phyloP scores from a whole-genome alignment of 352 stramenopile species.

The Phytophthora aleatoria region DNA sequence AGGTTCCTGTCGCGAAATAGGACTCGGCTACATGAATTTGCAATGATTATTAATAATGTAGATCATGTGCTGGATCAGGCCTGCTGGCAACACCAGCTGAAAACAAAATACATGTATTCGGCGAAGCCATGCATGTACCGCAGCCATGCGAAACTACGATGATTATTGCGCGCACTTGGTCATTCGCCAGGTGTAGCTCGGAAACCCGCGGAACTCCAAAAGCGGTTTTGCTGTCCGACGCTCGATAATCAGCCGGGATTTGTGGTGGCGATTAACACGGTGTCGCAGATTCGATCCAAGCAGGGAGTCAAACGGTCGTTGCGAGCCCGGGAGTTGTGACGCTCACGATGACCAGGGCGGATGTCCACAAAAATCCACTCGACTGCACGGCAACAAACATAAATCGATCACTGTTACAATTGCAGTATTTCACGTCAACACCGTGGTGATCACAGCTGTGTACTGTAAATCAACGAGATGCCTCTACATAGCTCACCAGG shows the following conservation, averaged over 20 bases:
- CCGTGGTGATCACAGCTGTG: too few relatives aligned
- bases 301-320: not conserved
- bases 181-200: not conserved
- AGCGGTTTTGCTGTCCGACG: constrained; percentile 18
- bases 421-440: too few relatives aligned
- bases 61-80: too few relatives aligned
- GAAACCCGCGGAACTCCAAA: not conserved
- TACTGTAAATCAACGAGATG: too few relatives aligned
- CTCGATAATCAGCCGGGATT: constrained; percentile 4
- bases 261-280: constrained; percentile 3
- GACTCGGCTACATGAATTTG: too few relatives aligned
- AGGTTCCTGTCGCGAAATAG: too few relatives aligned
- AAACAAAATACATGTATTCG: not conserved
- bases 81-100: not conserved
- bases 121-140: not conserved
- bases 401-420: not conserved
- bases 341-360: not conserved
- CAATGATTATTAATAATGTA: too few relatives aligned
- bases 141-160: not conserved
- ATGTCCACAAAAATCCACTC: constrained; percentile 6
- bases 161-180: not conserved
- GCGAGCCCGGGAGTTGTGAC: not conserved
- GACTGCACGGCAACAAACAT: not conserved
- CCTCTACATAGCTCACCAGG: too few relatives aligned
- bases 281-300: not conserved